Evolutionary conservation across 225 moss, liverwort and hornwort species (phyloP), one percentile per base, ranked within the genome.

Genomic region (Asterella californica): DNA sequence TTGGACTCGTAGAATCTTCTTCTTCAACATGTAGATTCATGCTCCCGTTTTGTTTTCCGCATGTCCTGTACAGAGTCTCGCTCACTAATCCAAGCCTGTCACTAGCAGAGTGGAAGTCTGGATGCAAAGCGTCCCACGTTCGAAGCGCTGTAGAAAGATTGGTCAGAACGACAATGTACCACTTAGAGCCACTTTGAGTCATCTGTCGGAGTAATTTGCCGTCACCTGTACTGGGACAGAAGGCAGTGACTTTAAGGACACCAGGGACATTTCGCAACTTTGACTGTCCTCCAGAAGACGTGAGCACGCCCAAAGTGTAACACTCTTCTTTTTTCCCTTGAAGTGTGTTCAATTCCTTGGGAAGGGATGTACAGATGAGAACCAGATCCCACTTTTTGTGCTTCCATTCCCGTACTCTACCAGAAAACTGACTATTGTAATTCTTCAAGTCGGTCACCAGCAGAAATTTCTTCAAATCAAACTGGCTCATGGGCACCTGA

Each of bases 331-430:
- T 0, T 24, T 55, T 48, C 21, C 0, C 47, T 83, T 76, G 70
- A 15, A 87, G 84, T 62, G 82, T 77, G 59, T 54, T 36, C 7
- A 84, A 87, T 18, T 61, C 52, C 27, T 60, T 73, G 0, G 87
- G 87, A 49, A 84, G 77, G 33, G 87, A 84, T 18, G 81, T 77
- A 10, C 84, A 84, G 3, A 87, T 70, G 12, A 87, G 84, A 29
- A 87, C 87, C 30, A 87, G 37, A 63, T 87, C 87, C 83, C 83
- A 87, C 75, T 87, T 87, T 82, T 87, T 87, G 49, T 87, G 87
- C 64, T 82, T 87, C 87, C 87, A 87, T 30, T 69, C 79, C 49
- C 64, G 71, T 42, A 76, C 76, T 80, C 84, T 71, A 53, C 76
- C 82, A 45, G 69, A 42, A 62, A 67, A 64, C 37, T 55, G 75